Conservation (phyloP, 306 rosid species). For the Castanospermum australe region DNA sequence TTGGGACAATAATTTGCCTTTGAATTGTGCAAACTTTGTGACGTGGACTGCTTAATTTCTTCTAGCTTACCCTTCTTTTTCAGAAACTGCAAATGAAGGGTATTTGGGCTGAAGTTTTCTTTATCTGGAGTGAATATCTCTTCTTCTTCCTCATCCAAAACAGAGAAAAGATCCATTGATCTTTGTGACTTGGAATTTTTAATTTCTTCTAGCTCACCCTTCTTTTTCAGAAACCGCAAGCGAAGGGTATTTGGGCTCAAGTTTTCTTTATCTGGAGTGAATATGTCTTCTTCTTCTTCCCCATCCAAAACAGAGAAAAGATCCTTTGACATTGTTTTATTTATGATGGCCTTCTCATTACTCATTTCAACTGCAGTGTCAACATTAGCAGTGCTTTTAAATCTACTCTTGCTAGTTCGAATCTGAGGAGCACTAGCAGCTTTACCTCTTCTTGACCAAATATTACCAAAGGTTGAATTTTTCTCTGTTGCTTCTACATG, state of each 20-base stretch:
- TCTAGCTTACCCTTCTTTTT: conserved; percentile 47
- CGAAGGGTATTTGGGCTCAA: conserved; percentile 53
- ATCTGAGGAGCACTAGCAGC: conserved; percentile 55
- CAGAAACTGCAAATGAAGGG: conserved; percentile 42
- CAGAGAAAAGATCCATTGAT: conserved; percentile 22
- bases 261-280: conserved; percentile 70
- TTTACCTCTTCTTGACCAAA: conserved; percentile 75
- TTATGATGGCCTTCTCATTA: conserved; percentile 25
- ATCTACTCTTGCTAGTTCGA: conserved; percentile 43
- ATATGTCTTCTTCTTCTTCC: conserved; percentile 58
- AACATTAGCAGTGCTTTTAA: conserved; percentile 13
- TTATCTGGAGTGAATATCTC: conserved; percentile 61
- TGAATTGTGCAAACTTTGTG: conserved; percentile 34
- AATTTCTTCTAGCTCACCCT: conserved; percentile 43
- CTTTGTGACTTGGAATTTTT: conserved; percentile 34
- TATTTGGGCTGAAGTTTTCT: conserved; percentile 66
- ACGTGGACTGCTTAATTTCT: conserved; percentile 37
- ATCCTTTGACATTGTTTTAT: conserved; percentile 27
- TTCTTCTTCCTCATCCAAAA: conserved; percentile 48
- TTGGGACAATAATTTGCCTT: conserved; percentile 29
- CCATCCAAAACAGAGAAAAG: conserved; percentile 31
- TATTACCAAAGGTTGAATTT: conserved; percentile 30
- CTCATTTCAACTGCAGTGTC: conserved; percentile 28
- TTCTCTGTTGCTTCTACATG: conserved; percentile 27
- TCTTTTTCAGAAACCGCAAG: conserved; percentile 45